A percentile compares a stretch with the other conserved stretches of the same genome.
Conservation (phyloP, 169 alveolate species). For the Cryptosporidium ryanae region DNA sequence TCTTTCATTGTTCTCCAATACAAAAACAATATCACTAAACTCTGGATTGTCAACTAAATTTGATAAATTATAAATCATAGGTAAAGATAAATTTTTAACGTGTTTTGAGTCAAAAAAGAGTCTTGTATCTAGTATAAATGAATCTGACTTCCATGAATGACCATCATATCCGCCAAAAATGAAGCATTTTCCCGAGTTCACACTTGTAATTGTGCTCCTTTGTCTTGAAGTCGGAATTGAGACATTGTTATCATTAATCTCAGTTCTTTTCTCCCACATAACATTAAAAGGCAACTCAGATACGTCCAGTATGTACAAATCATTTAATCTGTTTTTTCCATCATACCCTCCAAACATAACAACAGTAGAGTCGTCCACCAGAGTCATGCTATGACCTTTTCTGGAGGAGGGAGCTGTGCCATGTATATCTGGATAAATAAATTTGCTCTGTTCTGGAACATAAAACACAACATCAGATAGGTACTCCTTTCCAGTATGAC, state of each 20-base stretch:
- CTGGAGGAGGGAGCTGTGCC: constrained; percentile 82
- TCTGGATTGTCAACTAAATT: constrained; percentile 72
- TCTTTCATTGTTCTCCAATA: constrained; percentile 38
- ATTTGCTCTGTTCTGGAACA: constrained; percentile 78
- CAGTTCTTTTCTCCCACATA: constrained; percentile 52
- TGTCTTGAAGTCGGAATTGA: constrained; percentile 55
- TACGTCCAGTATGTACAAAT: constrained; percentile 44
- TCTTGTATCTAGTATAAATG: constrained; percentile 77
- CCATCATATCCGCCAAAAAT: constrained; percentile 84
- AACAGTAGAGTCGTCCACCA: constrained; percentile 62
- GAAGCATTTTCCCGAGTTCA: constrained; percentile 74
- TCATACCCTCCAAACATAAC: constrained; percentile 71
- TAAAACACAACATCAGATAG: constrained; percentile 78
- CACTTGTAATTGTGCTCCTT: constrained; percentile 34
- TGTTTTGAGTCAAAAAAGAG: constrained; percentile 22
- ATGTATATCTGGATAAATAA: constrained; percentile 69
- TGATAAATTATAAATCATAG: constrained; percentile 56
- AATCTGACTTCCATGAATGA: constrained; percentile 76
- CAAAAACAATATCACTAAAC: constrained; percentile 50
- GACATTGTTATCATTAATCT: background rate
- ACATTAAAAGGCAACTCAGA: constrained; percentile 38
- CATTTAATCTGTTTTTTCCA: constrained; percentile 49
- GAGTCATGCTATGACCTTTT: constrained; percentile 78
- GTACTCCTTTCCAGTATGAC: constrained; percentile 81
- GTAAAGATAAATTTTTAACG: constrained; percentile 42